Evolutionary conservation across 495 filamentous ascomycete genomes (phyloP).

Genomic region (Daldinia caldariorum): DNA sequence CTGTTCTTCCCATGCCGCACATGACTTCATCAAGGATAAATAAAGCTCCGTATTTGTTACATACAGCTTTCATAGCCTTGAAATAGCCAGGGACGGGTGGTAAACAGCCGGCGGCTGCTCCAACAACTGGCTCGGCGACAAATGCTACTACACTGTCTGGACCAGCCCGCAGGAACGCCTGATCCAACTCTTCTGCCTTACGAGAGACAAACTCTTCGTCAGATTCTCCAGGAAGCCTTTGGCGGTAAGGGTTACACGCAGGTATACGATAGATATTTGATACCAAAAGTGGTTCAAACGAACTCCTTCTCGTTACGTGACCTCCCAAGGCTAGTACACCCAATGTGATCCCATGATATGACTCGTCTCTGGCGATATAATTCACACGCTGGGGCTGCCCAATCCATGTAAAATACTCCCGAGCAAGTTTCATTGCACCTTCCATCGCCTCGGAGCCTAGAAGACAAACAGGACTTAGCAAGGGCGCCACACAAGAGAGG

Average conservation of each 20-base stretch:
- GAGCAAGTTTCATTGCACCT: constrained; percentile 72
- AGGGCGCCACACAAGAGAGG: neutral
- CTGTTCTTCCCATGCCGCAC: constrained; percentile 78
- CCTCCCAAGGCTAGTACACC: constrained; percentile 72
- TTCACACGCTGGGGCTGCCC: constrained; percentile 53
- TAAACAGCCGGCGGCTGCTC: constrained; percentile 72
- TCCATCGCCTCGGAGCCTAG: constrained; percentile 77
- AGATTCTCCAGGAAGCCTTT: constrained; percentile 47
- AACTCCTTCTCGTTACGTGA: constrained; percentile 68
- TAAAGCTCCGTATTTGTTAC: constrained; percentile 76
- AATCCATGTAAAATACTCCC: constrained; percentile 72
- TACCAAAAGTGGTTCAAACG: constrained; percentile 72
- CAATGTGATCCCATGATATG: constrained; percentile 81
- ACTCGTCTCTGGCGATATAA: constrained; percentile 74
- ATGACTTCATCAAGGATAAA: constrained; percentile 83
- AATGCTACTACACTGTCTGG: constrained; percentile 80
- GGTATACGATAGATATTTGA: constrained; percentile 71
- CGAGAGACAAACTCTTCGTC: constrained; percentile 61
- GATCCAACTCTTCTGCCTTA: constrained; percentile 72
- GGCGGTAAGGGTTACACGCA: constrained; percentile 66
- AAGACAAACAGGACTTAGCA: constrained; percentile 1
- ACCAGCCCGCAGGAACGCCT: constrained; percentile 76
- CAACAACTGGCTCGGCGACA: constrained; percentile 74
- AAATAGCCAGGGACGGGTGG: constrained; percentile 75
- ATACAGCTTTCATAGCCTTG: constrained; percentile 71